Base-by-base conservation (phyloP, 2,329 filamentous ascomycete species). In the Phyllosticta citriasiana region DNA sequence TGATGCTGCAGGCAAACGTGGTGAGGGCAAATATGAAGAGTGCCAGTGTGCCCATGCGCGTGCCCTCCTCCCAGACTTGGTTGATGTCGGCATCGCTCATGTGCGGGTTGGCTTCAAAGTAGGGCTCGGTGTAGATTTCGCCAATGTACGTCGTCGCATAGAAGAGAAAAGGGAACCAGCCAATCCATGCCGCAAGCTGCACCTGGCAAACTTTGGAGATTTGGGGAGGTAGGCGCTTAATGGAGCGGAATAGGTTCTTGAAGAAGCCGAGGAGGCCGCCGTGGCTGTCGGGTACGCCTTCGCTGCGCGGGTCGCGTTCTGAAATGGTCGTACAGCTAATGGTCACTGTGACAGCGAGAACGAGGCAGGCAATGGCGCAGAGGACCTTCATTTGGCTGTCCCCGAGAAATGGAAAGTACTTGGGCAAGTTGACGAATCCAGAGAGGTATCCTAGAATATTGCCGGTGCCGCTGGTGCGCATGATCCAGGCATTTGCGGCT, bases 101-200 rank as follows among this genome's bases (percentile, higher is more conserved):
- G 71, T 93, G 77, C 0, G 91, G 91, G 66, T 96, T 88, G 57
- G 83, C 78, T 65, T 85, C 80, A 57, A 97, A 86, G 66, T 83
- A 88, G 0, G 91, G 91, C 70, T 96, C 88, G 19, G 91, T 88
- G 68, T 96, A 96, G 61, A 97, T 89, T 71, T 96, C 91, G 64
- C 89, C 92, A 66, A 97, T 88, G 73, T 94, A 97, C 19, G 91
- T 95, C 1, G 91, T 96, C 4, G 91, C 91, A 77, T 97, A 97
- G 76, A 96, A 97, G 2, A 97, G 81, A 73, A 96, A 91, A 0
- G 92, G 92, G 69, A 97, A 97, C 84, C 93, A 97, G 58, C 91
- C 93, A 61, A 97, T 86, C 92, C 92, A 97, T 4, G 91, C 90
- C 63, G 87, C 92, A 68, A 79, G 76, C 60, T 80, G 78, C 0